A percentile compares a stretch with the other conserved stretches of the same genome.
phyloP scores from a whole-genome alignment of 2,329 filamentous ascomycete species.

The Aspergillus oerlinghausenensis region DNA sequence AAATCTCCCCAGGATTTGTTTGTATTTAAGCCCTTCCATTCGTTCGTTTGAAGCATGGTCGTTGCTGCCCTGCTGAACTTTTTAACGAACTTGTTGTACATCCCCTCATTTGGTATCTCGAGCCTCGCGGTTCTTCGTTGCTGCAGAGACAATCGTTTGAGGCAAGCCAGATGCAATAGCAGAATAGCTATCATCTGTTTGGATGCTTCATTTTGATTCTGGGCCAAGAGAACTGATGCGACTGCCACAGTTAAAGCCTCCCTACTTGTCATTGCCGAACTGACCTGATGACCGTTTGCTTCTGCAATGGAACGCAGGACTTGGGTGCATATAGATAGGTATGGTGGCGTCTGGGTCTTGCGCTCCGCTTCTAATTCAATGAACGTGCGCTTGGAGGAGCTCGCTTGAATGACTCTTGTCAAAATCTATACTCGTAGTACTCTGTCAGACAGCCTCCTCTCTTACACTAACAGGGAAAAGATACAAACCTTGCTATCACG shows the following conservation, averaged over 20 bases:
- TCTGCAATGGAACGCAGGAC: not conserved
- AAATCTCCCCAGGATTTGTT: not conserved
- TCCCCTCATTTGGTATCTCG: not conserved
- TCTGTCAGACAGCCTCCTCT: not conserved
- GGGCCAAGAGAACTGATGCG: not conserved
- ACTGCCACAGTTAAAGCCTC: not conserved
- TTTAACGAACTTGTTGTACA: not conserved
- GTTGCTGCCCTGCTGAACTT: not conserved
- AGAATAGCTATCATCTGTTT: not conserved
- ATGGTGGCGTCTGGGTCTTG: not conserved
- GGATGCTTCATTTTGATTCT: not conserved
- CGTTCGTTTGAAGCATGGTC: not conserved
- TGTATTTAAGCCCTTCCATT: not conserved
- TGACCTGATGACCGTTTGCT: not conserved
- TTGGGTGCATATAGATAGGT: not conserved
- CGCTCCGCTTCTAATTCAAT: not conserved
- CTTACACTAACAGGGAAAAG: not conserved
- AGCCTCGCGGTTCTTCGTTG: not conserved
- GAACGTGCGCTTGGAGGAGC: not conserved
- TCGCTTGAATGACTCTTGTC: slow-evolving; percentile 1
- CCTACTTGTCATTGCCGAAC: not conserved
- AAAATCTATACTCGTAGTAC: not conserved
- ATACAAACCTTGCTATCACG: slow-evolving; percentile 54
- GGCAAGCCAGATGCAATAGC: not conserved
- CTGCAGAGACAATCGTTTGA: not conserved